A percentile compares a stretch with the other conserved stretches of the same genome.
phyloP scores from a whole-genome alignment of 2,329 filamentous ascomycete species.

The Juglanconis juglandina region DNA sequence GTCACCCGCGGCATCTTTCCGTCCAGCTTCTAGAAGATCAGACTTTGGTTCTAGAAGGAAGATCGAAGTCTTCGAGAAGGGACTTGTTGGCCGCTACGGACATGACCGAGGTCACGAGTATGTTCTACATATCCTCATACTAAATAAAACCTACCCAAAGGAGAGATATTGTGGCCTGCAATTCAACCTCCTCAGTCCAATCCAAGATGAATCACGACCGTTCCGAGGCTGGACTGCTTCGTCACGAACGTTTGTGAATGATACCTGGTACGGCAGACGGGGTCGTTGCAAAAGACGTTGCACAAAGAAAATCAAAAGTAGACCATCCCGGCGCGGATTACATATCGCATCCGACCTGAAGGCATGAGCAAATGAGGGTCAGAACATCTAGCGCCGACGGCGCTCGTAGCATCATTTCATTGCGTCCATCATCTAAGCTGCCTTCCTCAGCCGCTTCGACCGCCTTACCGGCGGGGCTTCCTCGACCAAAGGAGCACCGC shows the following conservation, averaged over 20 bases:
- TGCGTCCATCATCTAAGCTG: neutral
- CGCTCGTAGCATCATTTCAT: neutral
- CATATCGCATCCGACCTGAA: neutral
- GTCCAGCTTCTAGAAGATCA: neutral
- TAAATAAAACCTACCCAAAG: conserved; percentile 6
- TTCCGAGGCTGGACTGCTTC: neutral
- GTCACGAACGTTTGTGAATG: neutral
- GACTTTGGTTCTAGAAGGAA: neutral
- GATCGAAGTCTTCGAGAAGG: neutral
- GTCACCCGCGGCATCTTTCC: neutral
- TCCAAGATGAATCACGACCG: too few species aligned
- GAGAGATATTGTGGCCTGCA: too few species aligned
- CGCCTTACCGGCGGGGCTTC: neutral
- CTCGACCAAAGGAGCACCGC: conserved; percentile 7
- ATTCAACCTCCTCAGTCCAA: too few species aligned
- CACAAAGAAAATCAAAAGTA: too few species aligned
- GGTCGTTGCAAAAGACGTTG: neutral
- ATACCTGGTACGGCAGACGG: neutral
- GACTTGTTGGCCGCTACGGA: too few species aligned
- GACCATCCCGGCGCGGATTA: neutral
- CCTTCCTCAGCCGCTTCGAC: neutral
- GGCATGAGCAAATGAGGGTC: neutral
- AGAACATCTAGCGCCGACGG: neutral
- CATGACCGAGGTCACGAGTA: too few species aligned
- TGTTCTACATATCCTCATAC: neutral